Evolutionary conservation across 768 basidiomycete genomes (phyloP).

Genomic region (Kwoniella botswanensis): DNA sequence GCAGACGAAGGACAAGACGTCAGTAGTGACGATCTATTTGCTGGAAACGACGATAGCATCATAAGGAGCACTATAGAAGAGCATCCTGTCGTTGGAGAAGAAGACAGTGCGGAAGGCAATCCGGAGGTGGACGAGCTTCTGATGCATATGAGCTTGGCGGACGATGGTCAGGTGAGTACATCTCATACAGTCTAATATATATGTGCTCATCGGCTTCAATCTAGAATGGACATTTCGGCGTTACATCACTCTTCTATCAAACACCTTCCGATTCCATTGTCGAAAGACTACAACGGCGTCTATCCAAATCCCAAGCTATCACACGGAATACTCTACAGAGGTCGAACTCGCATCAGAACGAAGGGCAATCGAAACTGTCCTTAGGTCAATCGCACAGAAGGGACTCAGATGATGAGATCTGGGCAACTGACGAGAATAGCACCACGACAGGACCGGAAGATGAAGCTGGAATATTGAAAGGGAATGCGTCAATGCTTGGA

Average conservation of each 20-base stretch:
- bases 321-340: background rate
- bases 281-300: constrained; percentile 23
- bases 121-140: constrained; percentile 31
- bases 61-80: background rate
- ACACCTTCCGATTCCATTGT: constrained; percentile 30
- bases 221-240: constrained; percentile 37
- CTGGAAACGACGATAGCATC: background rate
- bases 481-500: constrained; percentile 28
- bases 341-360: constrained; percentile 2
- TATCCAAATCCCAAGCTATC: constrained; percentile 17
- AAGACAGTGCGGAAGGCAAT: background rate
- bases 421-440: constrained; percentile 26
- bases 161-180: constrained; percentile 27
- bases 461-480: constrained; percentile 27
- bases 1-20: background rate
- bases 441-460: constrained; percentile 3
- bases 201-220: too few species aligned
- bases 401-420: constrained; percentile 19
- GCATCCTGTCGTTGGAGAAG: background rate
- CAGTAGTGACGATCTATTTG: background rate
- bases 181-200: background rate
- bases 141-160: constrained; percentile 36
- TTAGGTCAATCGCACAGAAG: background rate
- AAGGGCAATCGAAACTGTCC: background rate
- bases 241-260: constrained; percentile 32